These are phyloP conservation scores for Pancytospora philotis DNA, from an alignment of 371 early-diverging fungal species.

Conservation along the genomic window DNA sequence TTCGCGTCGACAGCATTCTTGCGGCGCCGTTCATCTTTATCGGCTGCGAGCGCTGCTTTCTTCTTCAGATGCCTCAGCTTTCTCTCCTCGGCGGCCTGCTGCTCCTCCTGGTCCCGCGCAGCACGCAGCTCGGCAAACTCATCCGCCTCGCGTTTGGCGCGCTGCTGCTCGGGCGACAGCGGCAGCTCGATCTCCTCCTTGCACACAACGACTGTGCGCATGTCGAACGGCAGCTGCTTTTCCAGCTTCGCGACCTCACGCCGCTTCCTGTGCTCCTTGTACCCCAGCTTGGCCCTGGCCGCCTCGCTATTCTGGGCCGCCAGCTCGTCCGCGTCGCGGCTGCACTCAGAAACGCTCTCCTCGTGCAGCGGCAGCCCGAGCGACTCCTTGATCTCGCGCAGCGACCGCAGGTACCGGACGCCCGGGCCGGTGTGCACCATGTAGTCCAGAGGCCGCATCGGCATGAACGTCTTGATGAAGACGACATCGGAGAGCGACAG, in stretches of 20 bases:
- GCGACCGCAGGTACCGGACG: slow-evolving; percentile 75
- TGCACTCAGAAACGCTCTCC: slow-evolving; percentile 61
- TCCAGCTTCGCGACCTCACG: slow-evolving; percentile 64
- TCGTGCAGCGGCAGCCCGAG: slow-evolving; percentile 69
- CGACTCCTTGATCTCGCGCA: slow-evolving; percentile 56
- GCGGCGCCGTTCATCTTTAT: slow-evolving; percentile 3
- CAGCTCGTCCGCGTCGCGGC: slow-evolving; percentile 62
- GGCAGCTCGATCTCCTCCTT: slow-evolving; percentile 43
- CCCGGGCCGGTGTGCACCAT: slow-evolving; percentile 85
- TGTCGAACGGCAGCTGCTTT: slow-evolving; percentile 30
- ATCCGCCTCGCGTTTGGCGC: neutral
- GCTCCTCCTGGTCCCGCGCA: neutral
- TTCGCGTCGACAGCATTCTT: neutral
- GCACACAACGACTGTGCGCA: slow-evolving; percentile 17
- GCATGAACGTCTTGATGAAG: neutral
- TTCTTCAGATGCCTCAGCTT: slow-evolving; percentile 24
- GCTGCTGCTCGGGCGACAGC: slow-evolving; percentile 26
- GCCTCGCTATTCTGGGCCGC: slow-evolving; percentile 58
- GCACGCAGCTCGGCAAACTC: neutral
- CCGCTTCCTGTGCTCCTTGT: too few relatives aligned
- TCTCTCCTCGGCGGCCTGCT: slow-evolving; percentile 7
- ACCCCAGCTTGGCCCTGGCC: slow-evolving; percentile 66
- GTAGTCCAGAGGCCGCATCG: slow-evolving; percentile 81
- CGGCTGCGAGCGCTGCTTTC: slow-evolving; percentile 4
- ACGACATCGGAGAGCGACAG: slow-evolving; percentile 70